Conservation (phyloP, 1,284 basidiomycete genomes). For the Caloboletus firmus region DNA sequence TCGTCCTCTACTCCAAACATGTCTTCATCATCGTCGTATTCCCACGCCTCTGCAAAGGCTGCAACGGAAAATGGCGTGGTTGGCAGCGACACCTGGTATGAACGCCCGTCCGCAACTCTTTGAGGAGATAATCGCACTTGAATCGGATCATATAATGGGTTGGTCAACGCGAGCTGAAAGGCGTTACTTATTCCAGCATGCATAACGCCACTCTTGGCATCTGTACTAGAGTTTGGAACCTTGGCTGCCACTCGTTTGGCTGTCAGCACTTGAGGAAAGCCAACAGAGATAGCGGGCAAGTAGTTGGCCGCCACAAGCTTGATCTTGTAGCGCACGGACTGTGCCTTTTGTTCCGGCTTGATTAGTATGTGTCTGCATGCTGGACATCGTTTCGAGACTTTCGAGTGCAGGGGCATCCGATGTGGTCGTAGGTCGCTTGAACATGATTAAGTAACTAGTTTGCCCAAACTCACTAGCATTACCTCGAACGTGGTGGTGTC, state of each 20-base stretch:
- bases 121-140: slow-evolving; percentile 81
- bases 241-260: slow-evolving; percentile 51
- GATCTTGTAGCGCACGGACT: slow-evolving; percentile 93
- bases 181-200: slow-evolving; percentile 77
- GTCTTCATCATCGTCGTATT: slow-evolving; percentile 90
- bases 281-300: slow-evolving; percentile 82
- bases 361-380: slow-evolving; percentile 94
- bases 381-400: slow-evolving; percentile 93
- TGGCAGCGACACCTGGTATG: slow-evolving; percentile 75
- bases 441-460: slow-evolving; percentile 1
- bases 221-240: slow-evolving; percentile 41
- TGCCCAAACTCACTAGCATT: slow-evolving; percentile 10
- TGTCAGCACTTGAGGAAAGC: slow-evolving; percentile 57
- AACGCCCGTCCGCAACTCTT: slow-evolving; percentile 43
- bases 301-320: slow-evolving; percentile 95
- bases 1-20: slow-evolving; percentile 77
- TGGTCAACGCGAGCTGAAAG: slow-evolving; percentile 87
- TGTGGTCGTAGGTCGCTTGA: slow-evolving; percentile 79
- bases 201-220: slow-evolving; percentile 48
- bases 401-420: slow-evolving; percentile 88
- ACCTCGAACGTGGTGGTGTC: slow-evolving; percentile 65
- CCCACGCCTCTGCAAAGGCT: slow-evolving; percentile 92
- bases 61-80: slow-evolving; percentile 77
- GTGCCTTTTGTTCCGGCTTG: slow-evolving; percentile 96
- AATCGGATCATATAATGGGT: slow-evolving; percentile 93